phyloP scores from a whole-genome alignment of 2,329 filamentous ascomycete genomes.

The Ceratocystis ficicola region DNA sequence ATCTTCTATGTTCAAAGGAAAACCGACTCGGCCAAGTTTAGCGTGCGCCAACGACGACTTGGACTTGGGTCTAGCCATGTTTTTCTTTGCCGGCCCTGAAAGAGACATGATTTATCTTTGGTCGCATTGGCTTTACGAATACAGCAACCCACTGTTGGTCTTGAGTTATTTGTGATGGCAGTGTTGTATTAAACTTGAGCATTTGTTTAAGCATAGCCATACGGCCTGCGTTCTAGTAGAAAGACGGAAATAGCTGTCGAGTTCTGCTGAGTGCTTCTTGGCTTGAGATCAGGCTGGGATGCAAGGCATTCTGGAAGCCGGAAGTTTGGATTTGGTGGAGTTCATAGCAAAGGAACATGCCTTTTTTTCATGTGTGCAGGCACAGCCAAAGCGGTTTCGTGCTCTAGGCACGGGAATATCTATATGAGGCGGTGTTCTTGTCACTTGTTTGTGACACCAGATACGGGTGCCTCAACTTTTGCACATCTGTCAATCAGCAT shows the following conservation, averaged over 20 bases:
- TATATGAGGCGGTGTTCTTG: not conserved
- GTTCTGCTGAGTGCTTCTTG: no score
- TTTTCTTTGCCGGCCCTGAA: not conserved
- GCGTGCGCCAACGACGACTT: not conserved
- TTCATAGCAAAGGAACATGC: no score
- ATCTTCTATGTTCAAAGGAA: not conserved
- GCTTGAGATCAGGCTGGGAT: no score
- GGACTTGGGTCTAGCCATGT: not conserved
- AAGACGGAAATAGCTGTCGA: no score
- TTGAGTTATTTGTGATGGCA: not conserved
- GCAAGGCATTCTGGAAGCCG: no score
- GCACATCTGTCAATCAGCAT: not conserved
- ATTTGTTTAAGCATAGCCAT: no score
- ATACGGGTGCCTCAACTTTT: not conserved
- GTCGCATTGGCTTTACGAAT: not conserved
- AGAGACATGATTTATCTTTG: slow-evolving; percentile 7
- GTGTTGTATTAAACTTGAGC: no score
- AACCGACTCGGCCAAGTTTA: not conserved
- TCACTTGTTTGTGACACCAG: not conserved
- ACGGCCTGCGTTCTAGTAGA: no score
- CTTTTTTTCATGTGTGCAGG: not conserved
- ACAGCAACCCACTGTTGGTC: not conserved
- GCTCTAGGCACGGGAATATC: not conserved
- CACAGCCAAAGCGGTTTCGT: not conserved
- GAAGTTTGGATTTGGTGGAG: no score